A percentile compares a stretch with the other conserved stretches of the same genome.
Evolutionary conservation across 164 flowering plant species (phyloP).

Genomic region (Umbellularia californica): DNA sequence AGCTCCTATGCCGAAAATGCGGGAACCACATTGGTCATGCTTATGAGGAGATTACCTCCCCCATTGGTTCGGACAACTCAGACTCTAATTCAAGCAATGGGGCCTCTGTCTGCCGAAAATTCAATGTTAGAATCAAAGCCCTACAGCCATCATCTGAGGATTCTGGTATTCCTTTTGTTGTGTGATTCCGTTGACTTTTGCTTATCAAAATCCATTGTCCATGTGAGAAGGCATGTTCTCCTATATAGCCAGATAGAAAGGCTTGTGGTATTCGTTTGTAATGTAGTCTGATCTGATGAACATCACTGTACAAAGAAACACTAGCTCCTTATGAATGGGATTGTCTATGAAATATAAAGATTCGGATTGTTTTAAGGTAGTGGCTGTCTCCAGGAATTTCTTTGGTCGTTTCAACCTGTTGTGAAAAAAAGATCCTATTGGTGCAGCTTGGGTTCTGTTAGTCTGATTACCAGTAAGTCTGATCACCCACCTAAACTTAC

Average conservation of each 20-base stretch:
- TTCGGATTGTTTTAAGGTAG: too few relatives aligned
- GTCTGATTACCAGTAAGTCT: too few relatives aligned
- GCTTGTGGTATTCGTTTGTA: not conserved
- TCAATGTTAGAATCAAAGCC: slow-evolving; percentile 57
- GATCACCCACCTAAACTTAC: too few relatives aligned
- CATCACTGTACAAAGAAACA: slow-evolving; percentile 4
- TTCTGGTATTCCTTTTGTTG: slow-evolving; percentile 35
- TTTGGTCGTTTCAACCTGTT: too few relatives aligned
- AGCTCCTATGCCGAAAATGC: slow-evolving; percentile 85
- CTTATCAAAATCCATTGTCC: not conserved
- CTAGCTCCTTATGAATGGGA: not conserved
- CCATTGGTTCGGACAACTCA: slow-evolving; percentile 32
- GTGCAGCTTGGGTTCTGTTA: too few relatives aligned
- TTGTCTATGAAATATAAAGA: too few relatives aligned
- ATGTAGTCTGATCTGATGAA: not conserved
- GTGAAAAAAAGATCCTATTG: too few relatives aligned
- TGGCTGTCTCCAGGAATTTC: too few relatives aligned
- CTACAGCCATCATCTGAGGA: slow-evolving; percentile 64
- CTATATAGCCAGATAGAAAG: not conserved
- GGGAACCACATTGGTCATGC: slow-evolving; percentile 72
- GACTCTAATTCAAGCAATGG: slow-evolving; percentile 36
- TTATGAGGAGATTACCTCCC: slow-evolving; percentile 33
- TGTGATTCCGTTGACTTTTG: slow-evolving; percentile 16
- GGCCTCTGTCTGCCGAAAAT: slow-evolving; percentile 32
- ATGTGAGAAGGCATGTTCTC: not conserved